Evolutionary conservation across 1,284 basidiomycete species (phyloP), one percentile per base, ranked within the genome.

Genomic region (Pseudozyma sp.): DNA sequence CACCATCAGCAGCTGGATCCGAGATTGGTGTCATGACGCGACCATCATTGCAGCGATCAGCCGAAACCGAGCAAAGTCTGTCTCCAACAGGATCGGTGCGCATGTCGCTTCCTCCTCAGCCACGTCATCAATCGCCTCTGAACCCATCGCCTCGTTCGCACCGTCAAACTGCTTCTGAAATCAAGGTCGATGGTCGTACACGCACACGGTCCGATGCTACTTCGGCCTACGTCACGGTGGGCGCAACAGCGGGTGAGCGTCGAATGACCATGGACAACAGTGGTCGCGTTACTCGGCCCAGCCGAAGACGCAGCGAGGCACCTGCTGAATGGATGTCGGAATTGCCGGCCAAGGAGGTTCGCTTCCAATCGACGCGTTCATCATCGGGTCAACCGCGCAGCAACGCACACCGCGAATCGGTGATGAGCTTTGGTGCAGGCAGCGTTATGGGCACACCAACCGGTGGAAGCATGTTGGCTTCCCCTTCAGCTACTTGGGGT

Each of bases 321-420:
- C 70, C 70, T 1, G n/a, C 64, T 8, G 70, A 73, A 34, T 73
- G 70, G 70, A 7, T 59, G 8, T 43, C 47, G 13, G 70, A 73
- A 13, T 9, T 59, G 55, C 48, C 63, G 16, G 36, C 39, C 13
- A 60, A 34, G 16, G 12, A 57, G 48, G n/a, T 58, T 31, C 25
- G 25, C 25, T 31, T 59, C 48, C 45, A 49, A 25, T 63, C 66
- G 45, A 48, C 58, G 5, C 51, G 55, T 12, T 52, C 59, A 5
- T 25, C 52, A 35, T 49, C 53, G 10, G 48, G 45, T 9, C 34
- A 13, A 14, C 21, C 45, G 21, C 35, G 31, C 19, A 43, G 61
- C 31, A 64, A 43, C 42, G n/a, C 38, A 35, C 34, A 38, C 34
- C 53, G 52, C 19, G 70, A 72, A 6, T 72, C 64, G 38, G 43